Evolutionary conservation across 257 asterid genomes (phyloP).

Genomic region (Solanum ossicruentum): DNA sequence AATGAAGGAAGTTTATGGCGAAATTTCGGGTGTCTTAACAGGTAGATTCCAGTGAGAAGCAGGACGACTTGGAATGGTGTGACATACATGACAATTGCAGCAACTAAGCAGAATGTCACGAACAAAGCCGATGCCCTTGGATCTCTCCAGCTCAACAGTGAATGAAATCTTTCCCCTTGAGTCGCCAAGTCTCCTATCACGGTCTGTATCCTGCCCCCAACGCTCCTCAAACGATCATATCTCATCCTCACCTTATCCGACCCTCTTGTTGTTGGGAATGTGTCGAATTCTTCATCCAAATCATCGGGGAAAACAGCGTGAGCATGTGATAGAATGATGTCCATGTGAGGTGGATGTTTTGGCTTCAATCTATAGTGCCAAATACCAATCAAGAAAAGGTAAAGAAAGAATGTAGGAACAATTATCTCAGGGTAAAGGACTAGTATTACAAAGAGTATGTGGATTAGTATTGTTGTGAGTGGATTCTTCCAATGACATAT

Average conservation of each 20-base stretch:
- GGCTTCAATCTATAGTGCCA: constrained; percentile 78
- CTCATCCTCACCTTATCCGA: constrained; percentile 51
- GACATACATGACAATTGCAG: constrained; percentile 47
- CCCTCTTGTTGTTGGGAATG: constrained; percentile 49
- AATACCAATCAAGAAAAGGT: constrained; percentile 47
- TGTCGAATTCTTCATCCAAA: constrained; percentile 71
- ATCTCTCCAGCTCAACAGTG: constrained; percentile 67
- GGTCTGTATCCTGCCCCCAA: constrained; percentile 68
- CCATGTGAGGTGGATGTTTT: constrained; percentile 86
- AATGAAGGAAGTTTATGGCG: constrained; percentile 43
- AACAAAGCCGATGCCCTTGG: constrained; percentile 76
- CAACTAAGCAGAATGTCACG: constrained; percentile 35
- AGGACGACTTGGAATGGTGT: constrained; percentile 48
- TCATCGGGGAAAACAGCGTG: constrained; percentile 45
- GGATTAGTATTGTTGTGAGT: constrained; percentile 64
- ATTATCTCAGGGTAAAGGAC: constrained; percentile 51
- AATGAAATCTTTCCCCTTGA: constrained; percentile 66
- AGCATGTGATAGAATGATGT: constrained; percentile 57
- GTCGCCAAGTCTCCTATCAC: constrained; percentile 72
- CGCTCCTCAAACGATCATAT: constrained; percentile 61
- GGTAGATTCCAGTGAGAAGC: constrained; percentile 33
- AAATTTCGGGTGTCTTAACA: constrained; percentile 64
- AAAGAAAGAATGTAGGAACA: constrained; percentile 58
- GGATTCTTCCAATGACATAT: constrained; percentile 78
- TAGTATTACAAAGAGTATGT: constrained; percentile 40